phyloP scores from a whole-genome alignment of 2,329 filamentous ascomycete genomes.

The Fusarium algeriense region DNA sequence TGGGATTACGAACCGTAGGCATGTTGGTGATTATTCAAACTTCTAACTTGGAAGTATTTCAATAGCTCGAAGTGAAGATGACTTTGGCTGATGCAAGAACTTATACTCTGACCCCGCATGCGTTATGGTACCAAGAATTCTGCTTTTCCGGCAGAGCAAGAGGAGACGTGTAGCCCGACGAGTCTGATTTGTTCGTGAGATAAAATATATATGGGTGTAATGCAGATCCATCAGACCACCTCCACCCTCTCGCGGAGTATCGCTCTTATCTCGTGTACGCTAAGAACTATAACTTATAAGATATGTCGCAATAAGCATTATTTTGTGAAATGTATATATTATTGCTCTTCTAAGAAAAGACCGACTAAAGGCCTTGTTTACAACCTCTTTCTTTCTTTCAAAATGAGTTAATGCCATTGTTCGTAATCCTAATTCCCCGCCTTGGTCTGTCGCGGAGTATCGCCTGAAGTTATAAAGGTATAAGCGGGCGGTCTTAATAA shows the following conservation, averaged over 20 bases:
- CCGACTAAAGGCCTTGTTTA: background rate
- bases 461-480: background rate
- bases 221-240: constrained; percentile 3
- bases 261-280: background rate
- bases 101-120: background rate
- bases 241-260: constrained; percentile 8
- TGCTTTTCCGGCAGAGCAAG: background rate
- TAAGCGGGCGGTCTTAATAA: background rate
- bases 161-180: background rate
- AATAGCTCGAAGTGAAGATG: background rate
- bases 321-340: too few relatives aligned
- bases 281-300: background rate
- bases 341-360: background rate
- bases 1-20: constrained; percentile 63
- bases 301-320: background rate
- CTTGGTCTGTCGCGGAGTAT: background rate
- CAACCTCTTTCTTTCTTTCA: too few relatives aligned
- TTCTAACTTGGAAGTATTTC: background rate
- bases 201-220: background rate
- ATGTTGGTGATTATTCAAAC: constrained; percentile 46
- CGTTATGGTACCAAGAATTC: background rate
- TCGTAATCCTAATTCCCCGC: background rate
- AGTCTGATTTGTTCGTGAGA: background rate
- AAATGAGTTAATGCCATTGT: too few relatives aligned
- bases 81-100: background rate